Evolutionary conservation across 768 basidiomycete species (phyloP).

Genomic region (Clathrus columnatus): DNA sequence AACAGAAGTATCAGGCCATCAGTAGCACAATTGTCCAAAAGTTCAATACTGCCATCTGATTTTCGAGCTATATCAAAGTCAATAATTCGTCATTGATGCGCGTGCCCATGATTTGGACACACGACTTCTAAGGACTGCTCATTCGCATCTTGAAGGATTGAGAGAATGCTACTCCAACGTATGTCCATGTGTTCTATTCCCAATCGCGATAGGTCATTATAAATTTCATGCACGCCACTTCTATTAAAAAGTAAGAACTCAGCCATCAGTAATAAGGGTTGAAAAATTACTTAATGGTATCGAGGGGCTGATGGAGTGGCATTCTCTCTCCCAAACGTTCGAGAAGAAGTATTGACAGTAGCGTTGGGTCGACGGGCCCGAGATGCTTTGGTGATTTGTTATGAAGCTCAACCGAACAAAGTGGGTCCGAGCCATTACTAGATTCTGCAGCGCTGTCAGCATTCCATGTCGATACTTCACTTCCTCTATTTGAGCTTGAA

Average conservation of each 20-base stretch:
- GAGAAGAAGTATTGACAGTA: neutral
- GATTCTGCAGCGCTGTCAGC: too few species aligned
- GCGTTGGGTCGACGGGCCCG: neutral
- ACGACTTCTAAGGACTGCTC: neutral
- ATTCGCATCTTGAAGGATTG: neutral
- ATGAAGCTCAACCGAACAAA: too few species aligned
- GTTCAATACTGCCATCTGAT: neutral
- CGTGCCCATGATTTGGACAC: neutral
- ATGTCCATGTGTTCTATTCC: neutral
- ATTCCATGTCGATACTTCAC: neutral
- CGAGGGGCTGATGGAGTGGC: neutral
- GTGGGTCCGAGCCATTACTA: neutral
- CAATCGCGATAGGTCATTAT: neutral
- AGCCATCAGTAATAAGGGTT: neutral
- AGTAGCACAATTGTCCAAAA: neutral
- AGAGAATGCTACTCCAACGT: neutral
- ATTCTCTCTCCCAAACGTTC: neutral
- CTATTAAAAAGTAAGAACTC: neutral
- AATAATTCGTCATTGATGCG: neutral
- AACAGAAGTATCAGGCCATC: neutral
- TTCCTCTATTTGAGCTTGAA: neutral
- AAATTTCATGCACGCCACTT: neutral
- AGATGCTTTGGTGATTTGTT: neutral
- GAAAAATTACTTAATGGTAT: neutral
- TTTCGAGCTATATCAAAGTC: neutral